Percentiles rank a stretch among this genome's conserved stretches.
phyloP scores from a whole-genome alignment of 78 protist species.

The Monocercomonoides exilis region DNA sequence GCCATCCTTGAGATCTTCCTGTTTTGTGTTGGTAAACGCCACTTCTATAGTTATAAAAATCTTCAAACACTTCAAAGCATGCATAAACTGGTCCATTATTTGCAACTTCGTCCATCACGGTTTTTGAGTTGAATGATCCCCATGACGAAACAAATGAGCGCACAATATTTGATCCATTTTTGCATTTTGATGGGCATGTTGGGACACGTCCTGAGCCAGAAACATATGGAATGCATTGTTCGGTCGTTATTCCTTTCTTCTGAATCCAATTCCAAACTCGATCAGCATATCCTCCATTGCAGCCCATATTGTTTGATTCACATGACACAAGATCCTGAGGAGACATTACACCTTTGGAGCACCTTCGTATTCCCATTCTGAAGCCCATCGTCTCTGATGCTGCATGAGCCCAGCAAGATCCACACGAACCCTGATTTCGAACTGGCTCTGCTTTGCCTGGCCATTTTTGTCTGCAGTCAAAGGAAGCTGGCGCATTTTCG shows the following conservation, averaged over 20 bases:
- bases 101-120: conserved; percentile 24
- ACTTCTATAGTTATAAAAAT: conserved; percentile 41
- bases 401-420: conserved; percentile 46
- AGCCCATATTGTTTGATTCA: neutral
- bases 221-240: neutral
- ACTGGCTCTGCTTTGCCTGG: neutral
- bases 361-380: neutral
- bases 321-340: conserved; percentile 23
- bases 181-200: conserved; percentile 1
- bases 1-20: conserved; percentile 46
- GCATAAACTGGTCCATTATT: conserved; percentile 48
- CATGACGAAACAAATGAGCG: neutral
- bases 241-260: conserved; percentile 5
- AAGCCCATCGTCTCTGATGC: conserved; percentile 1
- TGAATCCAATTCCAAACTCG: neutral
- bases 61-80: conserved; percentile 41
- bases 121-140: neutral
- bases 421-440: conserved; percentile 32
- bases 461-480: conserved; percentile 3
- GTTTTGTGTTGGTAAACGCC: conserved; percentile 48
- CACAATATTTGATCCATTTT: neutral
- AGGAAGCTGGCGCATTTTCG: neutral
- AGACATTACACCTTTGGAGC: neutral
- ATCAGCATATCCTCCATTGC: conserved; percentile 1
- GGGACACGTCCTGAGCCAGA: conserved; percentile 9